Base-by-base conservation (phyloP, 495 filamentous ascomycete genomes). In the Lasiosphaeria hispida region DNA sequence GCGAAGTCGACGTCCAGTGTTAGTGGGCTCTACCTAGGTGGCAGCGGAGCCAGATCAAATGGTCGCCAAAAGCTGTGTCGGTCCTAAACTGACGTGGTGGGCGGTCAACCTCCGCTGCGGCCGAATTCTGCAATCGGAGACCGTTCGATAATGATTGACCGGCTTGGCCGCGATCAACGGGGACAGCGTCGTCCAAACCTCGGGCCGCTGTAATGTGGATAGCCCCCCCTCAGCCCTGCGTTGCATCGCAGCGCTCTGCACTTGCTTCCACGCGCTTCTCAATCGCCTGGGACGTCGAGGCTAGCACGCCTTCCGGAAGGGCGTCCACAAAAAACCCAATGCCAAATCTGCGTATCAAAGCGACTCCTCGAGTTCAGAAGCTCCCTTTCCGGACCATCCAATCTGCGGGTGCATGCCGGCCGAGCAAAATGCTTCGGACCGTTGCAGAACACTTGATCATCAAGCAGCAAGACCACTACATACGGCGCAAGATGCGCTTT, bases 401-500 rank as follows among this genome's bases (percentile, higher is more conserved):
- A 41, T 23, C 41, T 48, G 15, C 45, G 41, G 52, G 18, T 35
- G 17, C 23, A 50, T 11, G 43, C 14, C 41, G 38, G 15, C 42
- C 47, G 37, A 18, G 18, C 19, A 43, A 30, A 30, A 40, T 38
- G 55, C 50, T 37, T 53, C 54, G 39, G 44, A 49, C 44, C 35
- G 35, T 59, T 49, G 61, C 64, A 54, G 52, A 50, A 60, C 60
- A 64, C 55, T 61, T 56, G 50, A 57, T 36, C 59, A 62, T 55
- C 61, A 62, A 60, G 44, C 43, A 54, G 44, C 53, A 51, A 52
- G 34, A 65, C 59, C 57, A 67, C 68, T 72, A 70, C 67, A 72
- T 70, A 72, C 63, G 63, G 60, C 63, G 63, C 56, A 47, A 64
- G 44, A 61, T 63, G 63, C 55, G 69, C 68, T 69, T 69, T 72